Conservation (phyloP, 129 eudicot genomes). For the Artemisia annua region DNA sequence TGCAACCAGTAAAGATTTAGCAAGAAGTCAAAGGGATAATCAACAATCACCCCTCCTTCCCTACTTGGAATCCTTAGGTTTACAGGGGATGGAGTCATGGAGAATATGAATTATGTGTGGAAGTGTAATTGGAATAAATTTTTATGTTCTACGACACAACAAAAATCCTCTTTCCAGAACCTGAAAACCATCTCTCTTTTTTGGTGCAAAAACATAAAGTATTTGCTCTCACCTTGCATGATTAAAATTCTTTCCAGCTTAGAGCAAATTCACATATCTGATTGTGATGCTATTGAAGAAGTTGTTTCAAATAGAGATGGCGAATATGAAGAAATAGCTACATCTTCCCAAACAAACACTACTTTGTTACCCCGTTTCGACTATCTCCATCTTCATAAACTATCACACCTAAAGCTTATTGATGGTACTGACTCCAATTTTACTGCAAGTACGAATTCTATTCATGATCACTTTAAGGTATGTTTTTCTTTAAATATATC, state of each 20-base stretch:
- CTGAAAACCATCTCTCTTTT: background rate
- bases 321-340: background rate
- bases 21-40: background rate
- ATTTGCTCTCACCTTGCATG: conserved; percentile 12
- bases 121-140: conserved; percentile 8
- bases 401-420: background rate
- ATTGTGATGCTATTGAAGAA: conserved; percentile 3
- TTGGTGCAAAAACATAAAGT: background rate
- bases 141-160: background rate
- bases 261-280: background rate
- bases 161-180: conserved; percentile 1
- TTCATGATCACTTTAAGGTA: background rate
- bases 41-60: background rate
- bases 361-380: background rate
- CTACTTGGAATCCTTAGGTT: background rate
- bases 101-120: conserved; percentile 6
- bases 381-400: accelerated
- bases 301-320: conserved; percentile 12
- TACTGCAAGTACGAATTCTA: background rate
- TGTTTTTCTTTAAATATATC: background rate
- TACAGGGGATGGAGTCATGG: background rate
- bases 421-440: background rate
- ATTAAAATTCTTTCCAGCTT: background rate
- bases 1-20: background rate
- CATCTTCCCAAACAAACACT: background rate